A percentile compares a stretch with the other conserved stretches of the same genome.
Evolutionary conservation across 768 basidiomycete genomes (phyloP).

Genomic region (Leccinum variicolor): DNA sequence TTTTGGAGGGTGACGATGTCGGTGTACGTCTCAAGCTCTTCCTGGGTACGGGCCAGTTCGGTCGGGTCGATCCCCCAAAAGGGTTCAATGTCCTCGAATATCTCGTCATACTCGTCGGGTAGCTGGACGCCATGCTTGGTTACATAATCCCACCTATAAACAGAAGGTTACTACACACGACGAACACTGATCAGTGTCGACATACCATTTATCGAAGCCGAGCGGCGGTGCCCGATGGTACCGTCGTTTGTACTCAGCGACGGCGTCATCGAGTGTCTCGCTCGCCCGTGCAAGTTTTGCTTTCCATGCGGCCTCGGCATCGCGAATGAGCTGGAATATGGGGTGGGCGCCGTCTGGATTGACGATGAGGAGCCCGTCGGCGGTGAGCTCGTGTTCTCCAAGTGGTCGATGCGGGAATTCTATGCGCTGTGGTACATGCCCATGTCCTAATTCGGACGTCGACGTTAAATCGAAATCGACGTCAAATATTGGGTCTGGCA

Average conservation of each 20-base stretch:
- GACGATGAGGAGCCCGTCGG: conserved; percentile 33
- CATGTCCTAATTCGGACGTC: background rate
- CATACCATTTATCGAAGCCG: conserved; percentile 44
- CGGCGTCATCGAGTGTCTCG: conserved; percentile 35
- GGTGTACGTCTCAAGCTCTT: conserved; percentile 14
- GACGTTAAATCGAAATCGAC: background rate
- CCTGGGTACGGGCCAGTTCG: conserved; percentile 18
- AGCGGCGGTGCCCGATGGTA: conserved; percentile 36
- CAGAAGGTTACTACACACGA: background rate
- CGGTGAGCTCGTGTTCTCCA: conserved; percentile 19
- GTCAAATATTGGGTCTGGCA: background rate
- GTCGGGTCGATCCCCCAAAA: conserved; percentile 37
- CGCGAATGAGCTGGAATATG: conserved; percentile 38
- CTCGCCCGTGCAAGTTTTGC: conserved; percentile 34
- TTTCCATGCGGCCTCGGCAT: conserved; percentile 37
- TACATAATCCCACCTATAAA: conserved; percentile 42
- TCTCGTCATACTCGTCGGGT: conserved; percentile 48
- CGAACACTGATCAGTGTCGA: background rate
- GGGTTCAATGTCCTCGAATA: conserved; percentile 34
- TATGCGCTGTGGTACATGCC: background rate
- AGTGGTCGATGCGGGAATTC: background rate
- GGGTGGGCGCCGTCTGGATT: conserved; percentile 39
- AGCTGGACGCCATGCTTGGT: conserved; percentile 37
- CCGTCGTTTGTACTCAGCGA: conserved; percentile 36
- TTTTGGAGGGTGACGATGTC: conserved; percentile 28